phyloP scores from a whole-genome alignment of 1,284 basidiomycete genomes.

The Naganishia albida region DNA sequence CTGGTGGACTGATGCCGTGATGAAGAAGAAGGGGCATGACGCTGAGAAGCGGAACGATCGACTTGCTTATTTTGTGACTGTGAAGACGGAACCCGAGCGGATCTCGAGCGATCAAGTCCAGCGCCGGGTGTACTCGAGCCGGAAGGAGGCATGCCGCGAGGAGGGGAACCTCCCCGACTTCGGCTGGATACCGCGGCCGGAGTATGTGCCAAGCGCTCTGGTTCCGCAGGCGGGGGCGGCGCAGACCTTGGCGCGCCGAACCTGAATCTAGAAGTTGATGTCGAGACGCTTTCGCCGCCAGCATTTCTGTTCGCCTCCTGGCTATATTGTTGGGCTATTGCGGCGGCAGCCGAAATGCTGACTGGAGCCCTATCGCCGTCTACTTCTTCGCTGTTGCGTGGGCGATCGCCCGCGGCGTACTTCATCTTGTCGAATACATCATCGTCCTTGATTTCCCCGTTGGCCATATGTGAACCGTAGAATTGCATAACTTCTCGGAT shows the following conservation, averaged over 20 bases:
- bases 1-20: slow-evolving; percentile 64
- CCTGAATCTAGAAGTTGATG: slow-evolving; percentile 22
- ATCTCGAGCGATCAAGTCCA: slow-evolving; percentile 52
- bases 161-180: slow-evolving; percentile 28
- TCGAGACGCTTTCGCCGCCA: background rate
- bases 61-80: slow-evolving; percentile 43
- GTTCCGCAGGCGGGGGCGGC: slow-evolving; percentile 29
- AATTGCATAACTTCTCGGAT: slow-evolving; percentile 98
- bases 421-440: slow-evolving; percentile 74
- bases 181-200: slow-evolving; percentile 7
- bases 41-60: slow-evolving; percentile 44
- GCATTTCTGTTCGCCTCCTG: slow-evolving; percentile 6
- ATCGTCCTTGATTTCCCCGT: slow-evolving; percentile 52
- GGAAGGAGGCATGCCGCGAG: slow-evolving; percentile 56
- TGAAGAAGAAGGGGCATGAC: slow-evolving; percentile 38
- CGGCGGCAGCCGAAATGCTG: slow-evolving; percentile 22
- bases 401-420: slow-evolving; percentile 45
- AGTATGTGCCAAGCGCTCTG: slow-evolving; percentile 7
- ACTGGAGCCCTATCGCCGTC: slow-evolving; percentile 8
- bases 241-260: slow-evolving; percentile 30
- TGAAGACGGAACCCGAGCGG: slow-evolving; percentile 48
- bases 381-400: slow-evolving; percentile 31
- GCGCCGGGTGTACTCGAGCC: slow-evolving; percentile 35
- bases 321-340: slow-evolving; percentile 11
- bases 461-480: slow-evolving; percentile 65